Evolutionary conservation across 805 yeast species (phyloP).

Genomic region (Hanseniaspora occidentalis): DNA sequence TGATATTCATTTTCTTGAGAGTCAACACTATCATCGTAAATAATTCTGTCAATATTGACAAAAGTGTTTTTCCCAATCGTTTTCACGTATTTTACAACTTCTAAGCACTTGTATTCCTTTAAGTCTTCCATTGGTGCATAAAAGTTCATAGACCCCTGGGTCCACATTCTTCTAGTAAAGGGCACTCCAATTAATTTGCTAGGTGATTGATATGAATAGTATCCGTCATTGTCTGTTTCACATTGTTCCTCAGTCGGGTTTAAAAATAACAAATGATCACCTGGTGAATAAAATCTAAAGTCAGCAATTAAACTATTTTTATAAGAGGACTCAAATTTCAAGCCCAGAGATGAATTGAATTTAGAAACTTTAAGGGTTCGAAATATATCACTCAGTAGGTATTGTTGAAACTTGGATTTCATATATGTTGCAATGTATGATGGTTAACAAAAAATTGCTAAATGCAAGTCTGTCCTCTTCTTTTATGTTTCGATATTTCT

Average conservation of each 20-base stretch:
- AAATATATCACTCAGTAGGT: too few relatives aligned
- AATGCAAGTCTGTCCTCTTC: too few relatives aligned
- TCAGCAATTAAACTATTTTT: too few relatives aligned
- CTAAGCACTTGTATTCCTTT: slow-evolving; percentile 36
- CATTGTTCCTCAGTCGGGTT: slow-evolving; percentile 38
- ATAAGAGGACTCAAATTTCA: too few relatives aligned
- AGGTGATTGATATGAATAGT: slow-evolving; percentile 70
- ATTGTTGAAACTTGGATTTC: too few relatives aligned
- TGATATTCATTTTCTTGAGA: background rate
- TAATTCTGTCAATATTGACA: slow-evolving; percentile 43
- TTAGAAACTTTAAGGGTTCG: too few relatives aligned
- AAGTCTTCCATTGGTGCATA: slow-evolving; percentile 26
- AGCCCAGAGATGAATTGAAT: too few relatives aligned
- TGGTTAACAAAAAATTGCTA: too few relatives aligned
- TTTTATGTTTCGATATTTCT: too few relatives aligned
- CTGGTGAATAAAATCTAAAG: too few relatives aligned
- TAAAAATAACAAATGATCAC: slow-evolving; percentile 57
- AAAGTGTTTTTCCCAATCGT: slow-evolving; percentile 27
- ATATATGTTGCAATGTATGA: too few relatives aligned
- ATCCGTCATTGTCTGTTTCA: slow-evolving; percentile 58
- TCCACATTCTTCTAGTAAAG: slow-evolving; percentile 61
- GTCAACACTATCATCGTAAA: slow-evolving; percentile 13
- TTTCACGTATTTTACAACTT: slow-evolving; percentile 34
- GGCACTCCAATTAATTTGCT: slow-evolving; percentile 11
- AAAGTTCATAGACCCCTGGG: slow-evolving; percentile 48